Base-by-base conservation (phyloP, 192 early-diverging fungal genomes). In the Paraglomus brasilianum region DNA sequence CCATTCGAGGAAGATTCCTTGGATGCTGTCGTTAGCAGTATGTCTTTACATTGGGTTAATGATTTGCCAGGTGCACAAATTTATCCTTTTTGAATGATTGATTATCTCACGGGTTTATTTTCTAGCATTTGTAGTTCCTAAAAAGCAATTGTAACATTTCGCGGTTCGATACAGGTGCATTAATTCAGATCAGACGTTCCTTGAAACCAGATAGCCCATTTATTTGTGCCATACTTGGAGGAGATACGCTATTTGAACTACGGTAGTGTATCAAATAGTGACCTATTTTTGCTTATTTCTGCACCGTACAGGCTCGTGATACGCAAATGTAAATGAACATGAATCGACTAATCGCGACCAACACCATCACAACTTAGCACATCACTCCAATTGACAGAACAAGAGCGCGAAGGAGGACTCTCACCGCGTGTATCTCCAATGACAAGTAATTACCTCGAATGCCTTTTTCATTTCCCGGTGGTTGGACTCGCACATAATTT, bases 1-100 rank as follows among this genome's bases (percentile, higher is more conserved):
- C 77, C 81, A n/a, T 95, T 98, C 77, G 86, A 82, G 38, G 87
- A 91, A 44, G 84, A 95, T 78, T 89, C 88, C 38, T 73, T 96
- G 68, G 96, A 98, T 53, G 91, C 89, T 10, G 90, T 98, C 15
- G 76, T 98, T 44, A 93, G 91, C 75, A 91, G 84, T 56, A 66
- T 96, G 64, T 84, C 88, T 2, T 80, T 96, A 82, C 94, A 98
- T 75, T 98, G 96, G 96, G 89, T 98, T 46, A 98, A 98, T 67
- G 96, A 98, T 78, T 83, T 98, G 38, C 94, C 93, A 21, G 90
- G 87, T 75, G 62, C 11, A 45, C 68, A 15, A 30, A 65, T 45
- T 30, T 22, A 13, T 24, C 11, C n/a, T 43, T n/a, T n/a, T n/a
- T 56, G 11, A 24, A 43, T 24, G 5, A 22, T 19, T 70, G 40